These are phyloP conservation scores for Przewalskia tangutica DNA, from an alignment of 257 asterid species.

Conservation along the genomic window DNA sequence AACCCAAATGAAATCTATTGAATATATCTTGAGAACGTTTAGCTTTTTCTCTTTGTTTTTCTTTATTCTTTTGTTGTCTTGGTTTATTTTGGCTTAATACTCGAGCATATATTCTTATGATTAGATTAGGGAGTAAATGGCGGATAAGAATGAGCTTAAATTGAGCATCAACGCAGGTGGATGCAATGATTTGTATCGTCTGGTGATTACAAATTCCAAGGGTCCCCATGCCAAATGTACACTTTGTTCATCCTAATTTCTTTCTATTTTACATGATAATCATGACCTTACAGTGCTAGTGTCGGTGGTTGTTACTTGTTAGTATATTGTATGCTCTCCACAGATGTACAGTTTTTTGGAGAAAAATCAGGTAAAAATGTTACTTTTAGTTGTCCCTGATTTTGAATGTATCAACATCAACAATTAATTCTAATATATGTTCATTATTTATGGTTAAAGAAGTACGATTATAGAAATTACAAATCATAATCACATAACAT, in stretches of 20 bases:
- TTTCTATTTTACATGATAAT: conserved; percentile 1
- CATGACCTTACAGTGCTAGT: conserved; percentile 5
- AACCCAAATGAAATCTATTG: background rate
- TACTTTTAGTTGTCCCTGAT: conserved; percentile 6
- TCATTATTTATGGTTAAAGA: background rate
- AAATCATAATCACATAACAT: background rate
- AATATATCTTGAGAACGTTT: background rate
- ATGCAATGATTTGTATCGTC: background rate
- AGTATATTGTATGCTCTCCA: background rate
- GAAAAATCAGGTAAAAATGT: background rate
- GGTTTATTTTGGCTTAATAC: background rate
- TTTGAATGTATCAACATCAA: background rate
- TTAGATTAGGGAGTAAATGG: background rate
- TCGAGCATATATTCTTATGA: background rate
- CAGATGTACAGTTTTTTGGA: background rate
- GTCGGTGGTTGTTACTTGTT: conserved; percentile 14
- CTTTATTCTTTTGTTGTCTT: background rate
- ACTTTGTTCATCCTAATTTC: background rate
- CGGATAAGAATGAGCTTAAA: background rate
- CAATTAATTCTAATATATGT: background rate
- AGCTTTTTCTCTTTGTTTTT: background rate
- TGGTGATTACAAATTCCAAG: background rate
- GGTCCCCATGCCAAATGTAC: background rate
- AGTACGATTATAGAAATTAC: background rate
- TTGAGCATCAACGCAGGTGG: background rate